Conservation (phyloP, 495 filamentous ascomycete species). For the Ascodesmis nigricans region DNA sequence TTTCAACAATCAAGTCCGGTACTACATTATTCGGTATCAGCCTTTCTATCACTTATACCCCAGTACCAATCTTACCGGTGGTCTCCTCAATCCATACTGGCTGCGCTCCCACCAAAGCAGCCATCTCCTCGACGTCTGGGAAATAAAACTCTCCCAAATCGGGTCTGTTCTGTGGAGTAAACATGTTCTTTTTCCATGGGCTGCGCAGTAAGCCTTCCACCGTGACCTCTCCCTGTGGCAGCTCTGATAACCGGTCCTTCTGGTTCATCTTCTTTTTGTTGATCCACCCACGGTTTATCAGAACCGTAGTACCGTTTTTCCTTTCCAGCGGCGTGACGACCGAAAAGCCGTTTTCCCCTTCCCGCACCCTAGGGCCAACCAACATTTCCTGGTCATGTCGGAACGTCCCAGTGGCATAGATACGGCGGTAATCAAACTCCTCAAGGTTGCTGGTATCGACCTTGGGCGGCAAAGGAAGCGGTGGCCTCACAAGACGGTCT, state of each 20-base stretch:
- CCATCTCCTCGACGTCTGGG: conserved; percentile 86
- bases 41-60: conserved; percentile 11
- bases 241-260: conserved; percentile 30
- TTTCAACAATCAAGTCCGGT: conserved; percentile 49
- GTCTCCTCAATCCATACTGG: conserved; percentile 92
- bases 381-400: conserved; percentile 91
- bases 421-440: conserved; percentile 82
- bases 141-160: conserved; percentile 77
- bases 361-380: conserved; percentile 67
- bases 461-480: conserved; percentile 62
- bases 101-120: conserved; percentile 58
- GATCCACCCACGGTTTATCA: conserved; percentile 86
- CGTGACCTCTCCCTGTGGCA: conserved; percentile 44
- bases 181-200: conserved; percentile 93
- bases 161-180: conserved; percentile 75
- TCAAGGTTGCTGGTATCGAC: conserved; percentile 57
- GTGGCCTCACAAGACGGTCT: conserved; percentile 67
- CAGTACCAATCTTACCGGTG: conserved; percentile 36
- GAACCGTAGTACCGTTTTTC: conserved; percentile 36
- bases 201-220: conserved; percentile 69
- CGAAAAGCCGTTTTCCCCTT: conserved; percentile 72
- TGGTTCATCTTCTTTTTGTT: conserved; percentile 43
- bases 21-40: conserved; percentile 27
- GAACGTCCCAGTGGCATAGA: conserved; percentile 50
- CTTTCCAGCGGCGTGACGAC: conserved; percentile 82